Percentiles rank a stretch among this genome's conserved stretches.
Conservation (phyloP, 1,284 basidiomycete genomes). For the Ustilago sp. region DNA sequence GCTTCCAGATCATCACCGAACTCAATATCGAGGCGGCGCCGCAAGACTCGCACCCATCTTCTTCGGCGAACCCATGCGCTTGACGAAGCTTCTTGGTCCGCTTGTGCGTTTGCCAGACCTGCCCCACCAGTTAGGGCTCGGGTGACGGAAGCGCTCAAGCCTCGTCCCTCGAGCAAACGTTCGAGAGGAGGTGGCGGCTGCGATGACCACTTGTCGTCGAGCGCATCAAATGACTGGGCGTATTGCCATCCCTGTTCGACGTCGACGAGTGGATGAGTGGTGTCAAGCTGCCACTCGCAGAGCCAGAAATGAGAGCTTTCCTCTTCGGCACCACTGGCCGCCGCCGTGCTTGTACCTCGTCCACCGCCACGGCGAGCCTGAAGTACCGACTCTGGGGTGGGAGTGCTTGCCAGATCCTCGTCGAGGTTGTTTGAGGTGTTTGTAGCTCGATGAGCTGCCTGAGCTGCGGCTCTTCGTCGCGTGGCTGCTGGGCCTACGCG, state of each 20-base stretch:
- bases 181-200: constrained; percentile 76
- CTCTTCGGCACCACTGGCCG: constrained; percentile 12
- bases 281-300: constrained; percentile 84
- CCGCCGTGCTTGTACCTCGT: background rate
- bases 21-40: constrained; percentile 81
- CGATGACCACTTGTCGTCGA: constrained; percentile 82
- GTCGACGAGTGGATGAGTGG: constrained; percentile 83
- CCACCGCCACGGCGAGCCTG: constrained; percentile 21
- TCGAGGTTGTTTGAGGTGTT: constrained; percentile 14
- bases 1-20: constrained; percentile 65
- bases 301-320: constrained; percentile 65
- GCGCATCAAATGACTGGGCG: constrained; percentile 78
- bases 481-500: constrained; percentile 33
- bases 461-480: constrained; percentile 22
- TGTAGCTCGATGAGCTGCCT: constrained; percentile 18
- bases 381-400: constrained; percentile 60
- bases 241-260: constrained; percentile 90
- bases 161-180: constrained; percentile 78
- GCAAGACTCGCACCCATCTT: constrained; percentile 89
- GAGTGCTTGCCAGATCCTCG: constrained; percentile 59
- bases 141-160: constrained; percentile 71
- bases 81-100: constrained; percentile 70
- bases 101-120: constrained; percentile 60
- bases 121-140: constrained; percentile 71
- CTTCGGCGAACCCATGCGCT: constrained; percentile 71